A percentile compares a stretch with the other conserved stretches of the same genome.
Conservation (phyloP, 73 alveolate species). For the Paramecium caudatum region DNA sequence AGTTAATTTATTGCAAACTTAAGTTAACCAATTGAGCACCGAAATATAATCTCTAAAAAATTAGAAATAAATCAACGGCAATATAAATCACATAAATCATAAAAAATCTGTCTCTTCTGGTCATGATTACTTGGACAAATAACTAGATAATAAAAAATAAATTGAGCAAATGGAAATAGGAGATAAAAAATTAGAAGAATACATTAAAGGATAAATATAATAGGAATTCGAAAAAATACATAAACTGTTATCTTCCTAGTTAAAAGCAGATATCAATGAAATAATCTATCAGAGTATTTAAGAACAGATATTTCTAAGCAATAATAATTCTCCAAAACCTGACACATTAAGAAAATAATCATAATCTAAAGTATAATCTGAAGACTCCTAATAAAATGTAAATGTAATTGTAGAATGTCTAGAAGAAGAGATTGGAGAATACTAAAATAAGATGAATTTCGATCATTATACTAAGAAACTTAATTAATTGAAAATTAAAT, state of each 20-base stretch:
- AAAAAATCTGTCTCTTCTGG: background rate
- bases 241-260: background rate
- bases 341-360: slow-evolving; percentile 37
- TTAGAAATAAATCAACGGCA: too few species aligned
- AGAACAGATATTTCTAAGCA: slow-evolving; percentile 1
- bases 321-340: slow-evolving; percentile 34
- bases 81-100: too few species aligned
- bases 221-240: slow-evolving; percentile 5
- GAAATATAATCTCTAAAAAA: too few species aligned
- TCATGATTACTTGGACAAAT: slow-evolving; percentile 23
- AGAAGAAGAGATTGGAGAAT: slow-evolving; percentile 19
- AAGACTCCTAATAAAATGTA: slow-evolving; percentile 7
- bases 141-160: background rate
- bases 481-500: background rate
- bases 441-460: background rate
- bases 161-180: background rate
- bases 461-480: background rate
- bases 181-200: background rate
- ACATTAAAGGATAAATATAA: background rate
- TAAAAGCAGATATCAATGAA: slow-evolving; percentile 6
- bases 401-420: slow-evolving; percentile 38
- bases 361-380: slow-evolving; percentile 14
- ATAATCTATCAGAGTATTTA: background rate
- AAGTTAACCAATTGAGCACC: too few species aligned
- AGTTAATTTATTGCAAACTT: too few species aligned